Percentiles rank a stretch among this genome's conserved stretches.
These are phyloP conservation scores for Arthrobotrys musiformis DNA, from an alignment of 2,329 filamentous ascomycete genomes.

Conservation along the genomic window DNA sequence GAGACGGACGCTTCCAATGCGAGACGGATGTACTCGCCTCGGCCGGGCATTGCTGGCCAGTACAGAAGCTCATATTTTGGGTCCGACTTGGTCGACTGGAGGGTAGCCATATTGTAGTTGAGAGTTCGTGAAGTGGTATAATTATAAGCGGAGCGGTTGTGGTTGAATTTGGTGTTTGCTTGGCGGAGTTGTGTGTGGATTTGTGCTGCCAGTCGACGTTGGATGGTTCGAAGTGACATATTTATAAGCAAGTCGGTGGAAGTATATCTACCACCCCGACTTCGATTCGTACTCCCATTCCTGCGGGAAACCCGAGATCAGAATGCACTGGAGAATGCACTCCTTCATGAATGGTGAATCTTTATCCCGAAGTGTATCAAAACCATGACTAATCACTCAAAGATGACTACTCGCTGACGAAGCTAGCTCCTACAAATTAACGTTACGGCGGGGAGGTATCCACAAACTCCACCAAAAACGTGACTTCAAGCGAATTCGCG, in stretches of 20 bases:
- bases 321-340: too few species aligned
- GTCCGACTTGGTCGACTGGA: conserved; percentile 35
- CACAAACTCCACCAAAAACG: not conserved
- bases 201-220: not conserved
- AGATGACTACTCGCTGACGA: conserved; percentile 8
- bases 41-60: conserved; percentile 77
- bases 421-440: not conserved
- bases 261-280: too few species aligned
- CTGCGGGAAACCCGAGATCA: too few species aligned
- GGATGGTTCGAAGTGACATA: not conserved
- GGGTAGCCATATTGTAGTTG: conserved; percentile 5
- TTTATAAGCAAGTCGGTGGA: too few species aligned
- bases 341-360: too few species aligned
- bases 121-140: not conserved
- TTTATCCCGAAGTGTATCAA: too few species aligned
- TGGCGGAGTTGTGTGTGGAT: not conserved
- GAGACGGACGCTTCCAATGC: conserved; percentile 71
- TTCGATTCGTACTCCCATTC: too few species aligned
- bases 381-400: not conserved
- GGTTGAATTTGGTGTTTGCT: conserved; percentile 4
- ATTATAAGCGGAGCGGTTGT: too few species aligned
- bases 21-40: conserved; percentile 78
- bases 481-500: not conserved
- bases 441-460: too few species aligned
- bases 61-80: conserved; percentile 70